Base-by-base conservation (phyloP, 1,139 yeast species). In the Taiozyma sp. region DNA sequence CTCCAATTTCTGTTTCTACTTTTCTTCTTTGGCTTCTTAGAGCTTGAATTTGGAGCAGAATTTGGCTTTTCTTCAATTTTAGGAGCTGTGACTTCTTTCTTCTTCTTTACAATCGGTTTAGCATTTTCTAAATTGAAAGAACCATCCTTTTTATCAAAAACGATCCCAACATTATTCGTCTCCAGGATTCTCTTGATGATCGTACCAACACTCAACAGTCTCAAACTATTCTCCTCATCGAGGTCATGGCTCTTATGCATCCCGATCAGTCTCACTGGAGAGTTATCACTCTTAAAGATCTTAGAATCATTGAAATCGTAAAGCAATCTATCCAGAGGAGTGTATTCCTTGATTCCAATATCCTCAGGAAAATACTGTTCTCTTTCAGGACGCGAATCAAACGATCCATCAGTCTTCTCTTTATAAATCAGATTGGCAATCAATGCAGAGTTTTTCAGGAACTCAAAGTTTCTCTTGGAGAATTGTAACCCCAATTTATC, bases 311-410 rank as follows among this genome's bases (percentile, higher is more conserved):
- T 74, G 60, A 84, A 85, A 63, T 84, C 91, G 50, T 75, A 75
- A 53, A 84, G 72, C 53, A 76, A 77, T 58, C 70, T 77, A 41
- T 74, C 76, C 30, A 85, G 71, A 4, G 84, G 75, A 48, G 72
- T 70, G 58, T 81, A 84, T 53, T 84, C 91, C 54, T 80, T 79
- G 54, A 83, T 70, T 16, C 74, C 67, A 10, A 84, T 80, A 68
- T 87, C 95, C 59, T 86, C 93, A 43, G 71, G 67, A 60, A 84
- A 85, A 52, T 77, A 79, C 56, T 81, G 79, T 2, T 66, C 63
- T 64, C 92, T 72, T n/a, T 64, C 56, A 16, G 79, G 78, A 43
- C 70, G 66, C 29, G 61, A 38, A 63, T 50, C 14, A 69, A 58
- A 27, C 54, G 59, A 51, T 73, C 76, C 49, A 69, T 49, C 43